These are phyloP conservation scores for Phellinidium pouzarii DNA, from an alignment of 1,284 basidiomycete genomes.

Conservation along the genomic window DNA sequence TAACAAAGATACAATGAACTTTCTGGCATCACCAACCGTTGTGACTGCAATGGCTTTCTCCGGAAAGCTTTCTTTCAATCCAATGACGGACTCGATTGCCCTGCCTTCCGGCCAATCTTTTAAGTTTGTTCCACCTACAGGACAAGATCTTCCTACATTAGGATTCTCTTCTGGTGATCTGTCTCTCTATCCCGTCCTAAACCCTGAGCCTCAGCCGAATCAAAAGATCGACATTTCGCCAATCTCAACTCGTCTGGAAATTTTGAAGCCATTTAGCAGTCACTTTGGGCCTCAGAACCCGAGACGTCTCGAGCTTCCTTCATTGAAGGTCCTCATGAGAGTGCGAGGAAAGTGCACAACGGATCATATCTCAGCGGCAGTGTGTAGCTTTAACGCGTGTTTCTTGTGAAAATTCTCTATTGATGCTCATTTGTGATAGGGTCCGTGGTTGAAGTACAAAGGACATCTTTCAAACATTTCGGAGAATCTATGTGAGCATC, in stretches of 20 bases:
- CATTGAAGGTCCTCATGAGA: slow-evolving; percentile 80
- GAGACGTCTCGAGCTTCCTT: slow-evolving; percentile 70
- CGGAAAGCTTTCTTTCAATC: slow-evolving; percentile 93
- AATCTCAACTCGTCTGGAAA: slow-evolving; percentile 82
- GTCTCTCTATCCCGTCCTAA: slow-evolving; percentile 73
- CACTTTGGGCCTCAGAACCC: slow-evolving; percentile 60
- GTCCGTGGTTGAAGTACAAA: slow-evolving; percentile 98
- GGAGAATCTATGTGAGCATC: slow-evolving; percentile 81
- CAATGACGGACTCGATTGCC: slow-evolving; percentile 75
- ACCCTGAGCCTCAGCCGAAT: slow-evolving; percentile 71
- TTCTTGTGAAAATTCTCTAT: background rate
- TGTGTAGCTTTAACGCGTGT: slow-evolving; percentile 29
- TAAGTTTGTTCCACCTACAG: slow-evolving; percentile 81
- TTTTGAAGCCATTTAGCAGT: slow-evolving; percentile 80
- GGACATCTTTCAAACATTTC: slow-evolving; percentile 95
- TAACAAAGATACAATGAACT: slow-evolving; percentile 95
- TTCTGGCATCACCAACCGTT: slow-evolving; percentile 94
- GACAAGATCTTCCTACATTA: slow-evolving; percentile 75
- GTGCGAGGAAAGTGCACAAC: slow-evolving; percentile 98
- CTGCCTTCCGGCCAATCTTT: slow-evolving; percentile 75
- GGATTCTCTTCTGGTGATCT: slow-evolving; percentile 83
- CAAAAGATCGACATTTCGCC: slow-evolving; percentile 76
- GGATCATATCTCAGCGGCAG: slow-evolving; percentile 94
- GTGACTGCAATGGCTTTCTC: slow-evolving; percentile 98
- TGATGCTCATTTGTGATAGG: slow-evolving; percentile 37